These are phyloP conservation scores for Hortiboletus campestris DNA, from an alignment of 768 basidiomycete genomes.

Conservation along the genomic window DNA sequence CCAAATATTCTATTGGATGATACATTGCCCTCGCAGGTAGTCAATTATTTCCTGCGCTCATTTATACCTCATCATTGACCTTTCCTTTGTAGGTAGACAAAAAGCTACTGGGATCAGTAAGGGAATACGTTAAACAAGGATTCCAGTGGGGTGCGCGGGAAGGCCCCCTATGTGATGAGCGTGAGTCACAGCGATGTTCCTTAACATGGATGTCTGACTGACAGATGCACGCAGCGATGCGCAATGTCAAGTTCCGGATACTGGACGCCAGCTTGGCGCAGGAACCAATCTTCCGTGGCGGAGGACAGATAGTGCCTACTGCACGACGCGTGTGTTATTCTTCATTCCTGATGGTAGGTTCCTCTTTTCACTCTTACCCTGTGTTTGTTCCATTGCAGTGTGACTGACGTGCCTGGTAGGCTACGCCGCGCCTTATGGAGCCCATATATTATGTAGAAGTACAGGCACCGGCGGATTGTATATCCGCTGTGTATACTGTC, in stretches of 20 bases:
- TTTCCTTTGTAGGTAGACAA: conserved; percentile 71
- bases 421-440: conserved; percentile 93
- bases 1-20: conserved; percentile 94
- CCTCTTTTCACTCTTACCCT: conserved; percentile 8
- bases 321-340: conserved; percentile 99
- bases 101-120: conserved; percentile 83
- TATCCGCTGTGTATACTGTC: conserved; percentile 97
- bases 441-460: conserved; percentile 99
- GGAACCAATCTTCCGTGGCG: conserved; percentile 97
- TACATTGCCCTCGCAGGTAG: conserved; percentile 89
- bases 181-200: conserved; percentile 52
- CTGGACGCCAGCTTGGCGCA: conserved; percentile 89
- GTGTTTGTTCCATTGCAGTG: neutral
- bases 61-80: neutral
- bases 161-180: conserved; percentile 97
- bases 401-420: conserved; percentile 45
- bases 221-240: conserved; percentile 66
- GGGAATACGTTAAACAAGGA: conserved; percentile 96
- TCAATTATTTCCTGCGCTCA: conserved; percentile 7
- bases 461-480: conserved; percentile 98
- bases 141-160: conserved; percentile 99
- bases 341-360: conserved; percentile 91
- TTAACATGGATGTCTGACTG: neutral
- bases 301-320: conserved; percentile 98
- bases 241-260: conserved; percentile 97